A percentile compares a stretch with the other conserved stretches of the same genome.
Evolutionary conservation across 495 filamentous ascomycete genomes (phyloP).

Genomic region (Patellaria atrata): DNA sequence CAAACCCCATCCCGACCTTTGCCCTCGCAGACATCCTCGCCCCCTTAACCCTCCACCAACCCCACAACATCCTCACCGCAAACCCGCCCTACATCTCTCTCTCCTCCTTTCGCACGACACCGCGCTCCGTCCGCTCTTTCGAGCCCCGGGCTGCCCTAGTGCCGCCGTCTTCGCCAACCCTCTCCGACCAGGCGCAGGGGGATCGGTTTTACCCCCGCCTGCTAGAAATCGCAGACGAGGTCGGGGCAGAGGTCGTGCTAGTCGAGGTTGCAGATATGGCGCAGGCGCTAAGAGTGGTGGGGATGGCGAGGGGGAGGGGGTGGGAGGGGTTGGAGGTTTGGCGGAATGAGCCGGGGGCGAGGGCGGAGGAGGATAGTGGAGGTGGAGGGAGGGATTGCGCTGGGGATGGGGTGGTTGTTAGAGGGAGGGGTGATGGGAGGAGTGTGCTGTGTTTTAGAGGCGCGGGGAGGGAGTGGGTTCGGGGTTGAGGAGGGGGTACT

Average conservation of each 20-base stretch:
- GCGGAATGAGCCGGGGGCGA: no score
- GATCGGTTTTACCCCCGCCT: slow-evolving; percentile 47
- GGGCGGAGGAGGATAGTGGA: no score
- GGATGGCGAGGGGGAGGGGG: slow-evolving; percentile 7
- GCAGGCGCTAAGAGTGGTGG: slow-evolving; percentile 25
- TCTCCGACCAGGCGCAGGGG: slow-evolving; percentile 23
- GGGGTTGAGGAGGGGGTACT: no score
- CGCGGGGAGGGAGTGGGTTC: no score
- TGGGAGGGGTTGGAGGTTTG: no score
- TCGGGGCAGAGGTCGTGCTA: slow-evolving; percentile 32
- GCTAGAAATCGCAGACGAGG: slow-evolving; percentile 26
- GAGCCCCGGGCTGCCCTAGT: slow-evolving; percentile 74
- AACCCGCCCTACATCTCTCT: slow-evolving; percentile 88
- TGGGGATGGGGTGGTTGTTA: no score
- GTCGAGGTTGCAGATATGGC: slow-evolving; percentile 45
- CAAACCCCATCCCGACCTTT: slow-evolving; percentile 8
- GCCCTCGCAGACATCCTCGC: slow-evolving; percentile 41
- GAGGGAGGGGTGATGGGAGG: no score
- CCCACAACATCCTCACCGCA: slow-evolving; percentile 58
- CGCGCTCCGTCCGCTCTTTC: slow-evolving; percentile 58
- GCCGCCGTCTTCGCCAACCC: slow-evolving; percentile 5
- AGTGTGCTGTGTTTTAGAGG: no score
- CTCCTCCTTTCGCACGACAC: slow-evolving; percentile 35
- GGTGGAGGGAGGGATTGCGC: no score
- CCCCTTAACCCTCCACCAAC: slow-evolving; percentile 40